Evolutionary conservation across 2,329 filamentous ascomycete genomes (phyloP).

Genomic region (Metarhizium guizhouense): DNA sequence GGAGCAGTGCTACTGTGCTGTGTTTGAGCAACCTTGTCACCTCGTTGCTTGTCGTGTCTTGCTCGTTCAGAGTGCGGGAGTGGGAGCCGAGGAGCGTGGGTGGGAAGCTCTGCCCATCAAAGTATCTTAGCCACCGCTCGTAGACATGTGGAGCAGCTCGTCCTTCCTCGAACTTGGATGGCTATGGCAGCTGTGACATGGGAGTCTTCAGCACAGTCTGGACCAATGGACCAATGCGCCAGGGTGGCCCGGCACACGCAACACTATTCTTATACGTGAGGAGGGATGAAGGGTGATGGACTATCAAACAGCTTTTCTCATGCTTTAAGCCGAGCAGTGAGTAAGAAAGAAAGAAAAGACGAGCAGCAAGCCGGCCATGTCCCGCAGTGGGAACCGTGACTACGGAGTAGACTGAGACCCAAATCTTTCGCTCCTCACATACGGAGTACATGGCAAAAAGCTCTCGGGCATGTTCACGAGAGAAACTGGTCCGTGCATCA

Average conservation of each 20-base stretch:
- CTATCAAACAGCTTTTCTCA: too few relatives aligned
- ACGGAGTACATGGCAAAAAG: too few relatives aligned
- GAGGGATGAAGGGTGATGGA: too few relatives aligned
- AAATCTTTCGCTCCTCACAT: not conserved
- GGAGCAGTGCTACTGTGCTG: not conserved
- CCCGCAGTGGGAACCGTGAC: not conserved
- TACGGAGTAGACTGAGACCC: not conserved
- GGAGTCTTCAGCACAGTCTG: not conserved
- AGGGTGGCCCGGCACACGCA: not conserved
- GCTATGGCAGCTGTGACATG: not conserved
- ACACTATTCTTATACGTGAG: not conserved
- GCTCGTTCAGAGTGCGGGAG: not conserved
- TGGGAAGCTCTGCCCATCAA: not conserved
- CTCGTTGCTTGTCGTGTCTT: too few relatives aligned
- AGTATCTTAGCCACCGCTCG: not conserved
- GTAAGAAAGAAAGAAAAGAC: not conserved
- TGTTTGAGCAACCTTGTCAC: too few relatives aligned
- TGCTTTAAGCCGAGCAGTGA: too few relatives aligned
- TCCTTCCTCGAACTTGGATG: not conserved
- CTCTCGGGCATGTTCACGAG: not conserved
- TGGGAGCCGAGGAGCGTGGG: not conserved
- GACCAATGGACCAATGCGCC: not conserved
- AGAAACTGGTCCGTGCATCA: conserved; percentile 17
- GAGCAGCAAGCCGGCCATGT: too few relatives aligned
- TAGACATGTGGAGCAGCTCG: not conserved